Evolutionary conservation across 768 basidiomycete genomes (phyloP).

Genomic region (Mycena galopus): DNA sequence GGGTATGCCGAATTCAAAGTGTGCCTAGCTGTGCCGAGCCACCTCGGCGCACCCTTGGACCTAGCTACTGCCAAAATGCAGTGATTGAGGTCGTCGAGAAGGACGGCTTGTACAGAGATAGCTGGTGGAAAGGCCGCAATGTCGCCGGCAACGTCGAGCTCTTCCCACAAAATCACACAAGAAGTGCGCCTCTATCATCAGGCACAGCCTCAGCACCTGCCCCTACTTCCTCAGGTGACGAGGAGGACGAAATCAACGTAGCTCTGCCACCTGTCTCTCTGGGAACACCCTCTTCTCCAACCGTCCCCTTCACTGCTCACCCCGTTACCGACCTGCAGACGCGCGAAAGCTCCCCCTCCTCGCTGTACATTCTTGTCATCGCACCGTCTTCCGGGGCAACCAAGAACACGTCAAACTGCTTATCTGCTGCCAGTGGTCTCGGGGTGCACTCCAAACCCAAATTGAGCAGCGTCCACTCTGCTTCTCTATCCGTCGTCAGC

Average conservation of each 20-base stretch:
- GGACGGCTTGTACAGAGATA: constrained; percentile 95
- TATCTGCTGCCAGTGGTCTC: constrained; percentile 30
- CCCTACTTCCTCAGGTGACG: constrained; percentile 42
- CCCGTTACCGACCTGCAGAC: constrained; percentile 37
- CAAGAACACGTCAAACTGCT: constrained; percentile 51
- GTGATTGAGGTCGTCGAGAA: constrained; percentile 89
- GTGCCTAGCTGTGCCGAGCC: too few relatives aligned
- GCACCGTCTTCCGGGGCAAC: constrained; percentile 35
- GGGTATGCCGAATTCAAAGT: too few relatives aligned
- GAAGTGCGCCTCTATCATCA: constrained; percentile 61
- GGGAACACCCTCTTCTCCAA: constrained; percentile 43
- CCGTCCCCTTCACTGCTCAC: constrained; percentile 45
- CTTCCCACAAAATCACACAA: constrained; percentile 92
- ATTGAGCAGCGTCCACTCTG: constrained; percentile 38
- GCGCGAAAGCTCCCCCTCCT: constrained; percentile 36
- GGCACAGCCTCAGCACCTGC: too few relatives aligned
- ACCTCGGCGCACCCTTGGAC: too few relatives aligned
- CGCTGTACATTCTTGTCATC: constrained; percentile 46
- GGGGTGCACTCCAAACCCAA: constrained; percentile 24
- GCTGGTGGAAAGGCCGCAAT: constrained; percentile 98
- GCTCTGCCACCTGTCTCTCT: constrained; percentile 45
- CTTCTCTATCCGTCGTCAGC: constrained; percentile 36
- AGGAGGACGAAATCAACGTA: constrained; percentile 67
- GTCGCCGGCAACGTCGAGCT: constrained; percentile 85
- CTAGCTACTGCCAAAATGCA: too few relatives aligned